Percentiles rank a stretch among this genome's conserved stretches.
These are phyloP conservation scores for Chlorella ohadii DNA, from an alignment of 139 green algal species.

Conservation along the genomic window DNA sequence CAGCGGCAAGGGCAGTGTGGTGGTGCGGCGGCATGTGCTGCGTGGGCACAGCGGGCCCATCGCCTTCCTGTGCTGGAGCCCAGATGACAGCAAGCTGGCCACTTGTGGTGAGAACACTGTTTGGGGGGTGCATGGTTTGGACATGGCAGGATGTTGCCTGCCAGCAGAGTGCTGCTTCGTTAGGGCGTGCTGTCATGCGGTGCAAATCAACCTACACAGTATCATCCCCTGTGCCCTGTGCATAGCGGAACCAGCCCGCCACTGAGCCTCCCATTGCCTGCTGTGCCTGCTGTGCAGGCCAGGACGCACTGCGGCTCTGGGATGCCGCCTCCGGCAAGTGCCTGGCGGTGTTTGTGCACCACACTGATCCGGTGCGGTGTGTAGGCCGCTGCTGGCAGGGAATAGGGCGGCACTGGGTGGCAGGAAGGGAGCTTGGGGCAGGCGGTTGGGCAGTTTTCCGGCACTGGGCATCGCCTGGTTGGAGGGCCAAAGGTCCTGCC, in stretches of 20 bases:
- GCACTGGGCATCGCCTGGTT: no score
- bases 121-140: neutral
- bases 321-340: constrained; percentile 36
- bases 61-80: constrained; percentile 62
- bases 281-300: constrained; percentile 9
- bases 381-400: constrained; percentile 85
- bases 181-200: no score
- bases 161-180: no score
- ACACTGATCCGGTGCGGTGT: constrained; percentile 70
- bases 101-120: constrained; percentile 28
- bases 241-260: no score
- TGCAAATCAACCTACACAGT: no score
- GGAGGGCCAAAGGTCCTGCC: no score
- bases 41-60: constrained; percentile 55
- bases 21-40: constrained; percentile 42
- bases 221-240: no score
- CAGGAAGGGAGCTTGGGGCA: no score
- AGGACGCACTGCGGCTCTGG: constrained; percentile 71
- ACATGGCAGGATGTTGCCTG: no score
- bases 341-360: constrained; percentile 40
- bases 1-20: neutral
- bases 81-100: constrained; percentile 58
- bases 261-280: neutral
- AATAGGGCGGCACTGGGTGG: no score
- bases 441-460: no score